Percentiles rank a stretch among this genome's conserved stretches.
Conservation (phyloP, 306 rosid genomes). For the Prunus mira region DNA sequence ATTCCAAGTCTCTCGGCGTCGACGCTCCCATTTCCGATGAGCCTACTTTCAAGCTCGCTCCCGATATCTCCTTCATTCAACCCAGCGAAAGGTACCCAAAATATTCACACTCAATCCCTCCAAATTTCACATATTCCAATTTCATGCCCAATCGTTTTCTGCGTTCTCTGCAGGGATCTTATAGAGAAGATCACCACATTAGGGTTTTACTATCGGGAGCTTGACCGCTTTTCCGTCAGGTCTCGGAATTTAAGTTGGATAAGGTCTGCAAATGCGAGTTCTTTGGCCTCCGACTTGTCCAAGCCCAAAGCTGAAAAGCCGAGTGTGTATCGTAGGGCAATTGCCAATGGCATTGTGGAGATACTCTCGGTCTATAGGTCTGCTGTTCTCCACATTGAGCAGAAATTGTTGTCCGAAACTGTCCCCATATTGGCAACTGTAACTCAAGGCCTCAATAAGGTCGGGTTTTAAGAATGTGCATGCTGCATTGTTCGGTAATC, state of each 20-base stretch:
- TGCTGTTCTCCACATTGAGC: slow-evolving; percentile 82
- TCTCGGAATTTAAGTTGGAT: slow-evolving; percentile 91
- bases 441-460: slow-evolving; percentile 92
- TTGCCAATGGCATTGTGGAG: slow-evolving; percentile 92
- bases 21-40: slow-evolving; percentile 57
- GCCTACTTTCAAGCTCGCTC: slow-evolving; percentile 76
- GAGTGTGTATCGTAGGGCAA: slow-evolving; percentile 83
- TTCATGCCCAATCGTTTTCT: neutral
- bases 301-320: slow-evolving; percentile 38
- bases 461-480: slow-evolving; percentile 9
- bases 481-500: neutral
- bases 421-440: slow-evolving; percentile 84
- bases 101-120: neutral
- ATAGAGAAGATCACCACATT: slow-evolving; percentile 75
- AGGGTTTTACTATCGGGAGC: slow-evolving; percentile 91
- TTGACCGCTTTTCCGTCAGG: slow-evolving; percentile 73
- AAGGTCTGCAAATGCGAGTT: slow-evolving; percentile 48
- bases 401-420: slow-evolving; percentile 74
- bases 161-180: slow-evolving; percentile 56
- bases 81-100: slow-evolving; percentile 68
- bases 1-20: slow-evolving; percentile 36
- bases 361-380: slow-evolving; percentile 80
- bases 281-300: slow-evolving; percentile 32
- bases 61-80: slow-evolving; percentile 80
- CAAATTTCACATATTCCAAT: slow-evolving; percentile 1